Evolutionary conservation across 108 stramenopile species (phyloP).

Genomic region (Chaetoceros tenuissimus): DNA sequence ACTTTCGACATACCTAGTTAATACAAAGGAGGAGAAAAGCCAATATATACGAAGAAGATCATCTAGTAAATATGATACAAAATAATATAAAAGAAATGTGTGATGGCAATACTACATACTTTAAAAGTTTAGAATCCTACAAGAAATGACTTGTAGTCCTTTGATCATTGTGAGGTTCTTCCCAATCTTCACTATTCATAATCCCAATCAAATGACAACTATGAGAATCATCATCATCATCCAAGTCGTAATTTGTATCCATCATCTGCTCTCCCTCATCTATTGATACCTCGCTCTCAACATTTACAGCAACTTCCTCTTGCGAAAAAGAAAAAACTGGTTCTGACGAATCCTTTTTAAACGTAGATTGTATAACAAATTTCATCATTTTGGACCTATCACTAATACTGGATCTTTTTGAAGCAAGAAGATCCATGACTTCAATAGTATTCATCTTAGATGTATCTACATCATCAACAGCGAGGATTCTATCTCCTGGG

Average conservation of each 20-base stretch:
- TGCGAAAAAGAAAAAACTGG: background rate
- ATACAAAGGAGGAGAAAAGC: too few relatives aligned
- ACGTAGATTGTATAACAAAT: background rate
- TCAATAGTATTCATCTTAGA: slow-evolving; percentile 18
- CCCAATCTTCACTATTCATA: background rate
- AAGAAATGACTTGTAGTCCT: background rate
- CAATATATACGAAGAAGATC: too few relatives aligned
- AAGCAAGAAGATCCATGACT: slow-evolving; percentile 5
- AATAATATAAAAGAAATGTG: too few relatives aligned
- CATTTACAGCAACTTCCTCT: background rate
- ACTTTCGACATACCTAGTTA: too few relatives aligned
- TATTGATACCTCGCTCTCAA: background rate
- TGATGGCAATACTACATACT: too few relatives aligned
- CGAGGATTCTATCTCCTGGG: slow-evolving; percentile 42
- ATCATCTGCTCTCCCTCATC: background rate
- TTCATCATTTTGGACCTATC: background rate
- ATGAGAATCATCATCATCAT: background rate
- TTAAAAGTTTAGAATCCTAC: too few relatives aligned
- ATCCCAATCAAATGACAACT: background rate
- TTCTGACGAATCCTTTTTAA: background rate
- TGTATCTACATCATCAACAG: slow-evolving; percentile 48
- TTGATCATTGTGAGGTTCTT: background rate
- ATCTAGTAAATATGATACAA: too few relatives aligned
- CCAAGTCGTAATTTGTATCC: background rate
- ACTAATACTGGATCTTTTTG: background rate